Evolutionary conservation across 176 grass and related monocot species (phyloP).

Genomic region (Leersia perrieri): DNA sequence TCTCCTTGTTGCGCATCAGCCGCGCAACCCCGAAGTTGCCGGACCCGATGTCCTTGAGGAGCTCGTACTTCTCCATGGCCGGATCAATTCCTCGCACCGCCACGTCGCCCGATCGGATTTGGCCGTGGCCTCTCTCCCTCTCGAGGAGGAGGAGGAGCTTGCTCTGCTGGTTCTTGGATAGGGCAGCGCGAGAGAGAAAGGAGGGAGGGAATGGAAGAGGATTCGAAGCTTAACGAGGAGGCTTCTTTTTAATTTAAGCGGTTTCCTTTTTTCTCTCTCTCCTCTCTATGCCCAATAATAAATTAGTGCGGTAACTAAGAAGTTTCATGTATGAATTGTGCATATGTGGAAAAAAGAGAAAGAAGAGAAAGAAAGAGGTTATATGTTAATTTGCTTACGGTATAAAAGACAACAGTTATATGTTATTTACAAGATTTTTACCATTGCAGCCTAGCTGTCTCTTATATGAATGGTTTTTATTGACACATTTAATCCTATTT

Average conservation of each 20-base stretch:
- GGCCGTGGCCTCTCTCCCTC: neutral
- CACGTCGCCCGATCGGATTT: conserved; percentile 2
- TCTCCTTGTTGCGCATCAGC: conserved; percentile 83
- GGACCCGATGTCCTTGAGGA: conserved; percentile 75
- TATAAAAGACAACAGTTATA: too few species aligned
- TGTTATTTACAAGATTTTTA: too few species aligned
- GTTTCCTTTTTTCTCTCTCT: neutral
- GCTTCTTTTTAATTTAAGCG: conserved; percentile 8
- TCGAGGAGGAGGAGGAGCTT: neutral
- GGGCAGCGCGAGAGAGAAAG: neutral
- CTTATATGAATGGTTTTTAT: too few species aligned
- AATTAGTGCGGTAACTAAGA: too few species aligned
- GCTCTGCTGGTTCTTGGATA: neutral
- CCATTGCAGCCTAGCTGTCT: too few species aligned
- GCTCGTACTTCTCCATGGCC: conserved; percentile 76
- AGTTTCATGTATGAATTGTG: too few species aligned
- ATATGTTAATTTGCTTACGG: too few species aligned
- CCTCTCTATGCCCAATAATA: too few species aligned
- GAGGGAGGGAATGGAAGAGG: neutral
- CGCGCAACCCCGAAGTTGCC: conserved; percentile 85
- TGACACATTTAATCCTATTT: too few species aligned
- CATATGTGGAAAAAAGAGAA: too few species aligned
- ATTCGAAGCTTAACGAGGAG: conserved; percentile 52
- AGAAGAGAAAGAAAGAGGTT: too few species aligned
- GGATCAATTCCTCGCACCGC: too few species aligned